Conservation (phyloP, 2,329 filamentous ascomycete species). For the Scedosporium minutisporum region DNA sequence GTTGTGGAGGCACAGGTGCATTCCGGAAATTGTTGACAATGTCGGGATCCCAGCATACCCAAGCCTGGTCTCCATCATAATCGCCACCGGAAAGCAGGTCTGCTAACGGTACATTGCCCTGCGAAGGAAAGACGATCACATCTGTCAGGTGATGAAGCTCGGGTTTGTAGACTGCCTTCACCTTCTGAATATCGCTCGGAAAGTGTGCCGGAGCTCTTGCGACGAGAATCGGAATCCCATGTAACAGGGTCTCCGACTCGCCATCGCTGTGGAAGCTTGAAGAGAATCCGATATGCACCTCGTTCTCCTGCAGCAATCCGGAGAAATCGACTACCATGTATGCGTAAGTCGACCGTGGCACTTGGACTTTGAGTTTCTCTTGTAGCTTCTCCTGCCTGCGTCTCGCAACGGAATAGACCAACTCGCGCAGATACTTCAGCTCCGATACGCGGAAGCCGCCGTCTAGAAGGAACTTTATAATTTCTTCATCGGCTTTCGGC, state of each 20-base stretch:
- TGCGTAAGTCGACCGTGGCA: constrained; percentile 51
- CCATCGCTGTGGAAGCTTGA: constrained; percentile 40
- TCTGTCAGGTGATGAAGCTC: constrained; percentile 62
- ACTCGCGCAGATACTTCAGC: constrained; percentile 38
- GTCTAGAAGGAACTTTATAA: constrained; percentile 44
- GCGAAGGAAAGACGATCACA: constrained; percentile 65
- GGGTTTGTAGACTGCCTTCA: constrained; percentile 46
- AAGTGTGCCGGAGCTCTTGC: constrained; percentile 61
- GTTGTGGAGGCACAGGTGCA: constrained; percentile 23
- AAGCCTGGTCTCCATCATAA: constrained; percentile 72
- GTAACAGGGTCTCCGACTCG: constrained; percentile 25
- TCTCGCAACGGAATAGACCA: constrained; percentile 36
- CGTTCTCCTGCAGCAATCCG: constrained; percentile 48
- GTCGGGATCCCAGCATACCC: constrained; percentile 63
- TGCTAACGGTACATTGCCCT: constrained; percentile 53
- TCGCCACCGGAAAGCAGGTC: constrained; percentile 68
- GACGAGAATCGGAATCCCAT: constrained; percentile 53
- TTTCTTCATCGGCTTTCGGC: constrained; percentile 39
- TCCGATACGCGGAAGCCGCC: constrained; percentile 45
- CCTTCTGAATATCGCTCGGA: constrained; percentile 63
- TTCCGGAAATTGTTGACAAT: constrained; percentile 61
- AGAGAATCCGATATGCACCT: constrained; percentile 62
- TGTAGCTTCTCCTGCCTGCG: constrained; percentile 44
- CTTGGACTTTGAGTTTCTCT: constrained; percentile 48
- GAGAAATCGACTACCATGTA: constrained; percentile 62